Base-by-base conservation (phyloP, 2,329 filamentous ascomycete species). In the Phoma sp. region DNA sequence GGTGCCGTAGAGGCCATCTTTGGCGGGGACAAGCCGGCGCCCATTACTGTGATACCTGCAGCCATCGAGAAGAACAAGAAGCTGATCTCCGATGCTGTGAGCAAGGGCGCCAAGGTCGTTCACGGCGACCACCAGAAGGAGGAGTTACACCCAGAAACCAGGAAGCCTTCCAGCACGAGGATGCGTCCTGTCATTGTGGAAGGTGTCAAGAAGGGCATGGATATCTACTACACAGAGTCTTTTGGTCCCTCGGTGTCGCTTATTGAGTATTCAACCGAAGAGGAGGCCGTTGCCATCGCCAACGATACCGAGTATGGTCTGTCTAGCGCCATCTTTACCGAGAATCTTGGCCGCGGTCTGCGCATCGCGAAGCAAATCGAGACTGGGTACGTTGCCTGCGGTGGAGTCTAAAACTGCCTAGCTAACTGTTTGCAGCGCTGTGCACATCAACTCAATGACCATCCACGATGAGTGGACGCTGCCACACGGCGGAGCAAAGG, bases 221-320 rank as follows among this genome's bases (percentile, higher is more conserved):
- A 91, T 51, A 76, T 96, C 15, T 94, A 88, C 75, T 77, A 84
- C 62, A 87, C 83, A 1, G 91, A 96, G 75, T 89, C 85, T 1
- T 96, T 96, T 65, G 91, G 90, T 0, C 91, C 92, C 0, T 86
- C 84, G 0, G 88, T 92, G 1, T 86, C 85, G 15, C 68, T 95
- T 19, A 84, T 88, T 13, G 79, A 83, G 21, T 81, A 93, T 24
- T 81, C 85, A n/a, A 79, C 69, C 2, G 88, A 91, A 41, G 89
- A 91, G 29, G 88, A 92, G 61, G 91, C 90, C 0, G 74, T 95
- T 22, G 77, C 80, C 27, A 78, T 94, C 17, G 90, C 91, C 13
- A 96, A 96, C 69, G 89, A 94, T 65, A 92, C 88, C 1, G 88
- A 92, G 44, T 95, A 92, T 69, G 91, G 91, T 3, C 81, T 96